These are phyloP conservation scores for Fonsecaea pedrosoi DNA, from an alignment of 2,329 filamentous ascomycete genomes.

Conservation along the genomic window DNA sequence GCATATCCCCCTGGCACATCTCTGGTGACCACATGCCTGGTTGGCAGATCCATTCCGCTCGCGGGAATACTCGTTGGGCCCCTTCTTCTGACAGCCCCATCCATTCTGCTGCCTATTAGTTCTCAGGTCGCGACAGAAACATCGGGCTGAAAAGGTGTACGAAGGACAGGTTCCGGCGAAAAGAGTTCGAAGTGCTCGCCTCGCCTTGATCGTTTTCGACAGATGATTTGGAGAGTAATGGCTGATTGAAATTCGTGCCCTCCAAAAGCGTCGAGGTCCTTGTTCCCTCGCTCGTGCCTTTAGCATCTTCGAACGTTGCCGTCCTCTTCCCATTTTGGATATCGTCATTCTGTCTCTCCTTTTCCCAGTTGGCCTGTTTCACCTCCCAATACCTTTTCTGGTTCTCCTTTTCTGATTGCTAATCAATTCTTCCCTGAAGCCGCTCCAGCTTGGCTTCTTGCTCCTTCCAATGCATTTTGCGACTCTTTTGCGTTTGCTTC, in stretches of 20 bases:
- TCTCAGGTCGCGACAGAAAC: slow-evolving; percentile 5
- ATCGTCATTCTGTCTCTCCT: not conserved
- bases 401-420: slow-evolving; percentile 16
- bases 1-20: not conserved
- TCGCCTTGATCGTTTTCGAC: slow-evolving; percentile 3
- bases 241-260: not conserved
- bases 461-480: not conserved
- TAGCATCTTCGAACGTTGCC: not conserved
- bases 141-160: slow-evolving; percentile 7
- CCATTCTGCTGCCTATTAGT: not conserved
- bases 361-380: slow-evolving; percentile 4
- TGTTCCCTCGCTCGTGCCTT: not conserved
- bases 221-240: not conserved
- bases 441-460: not conserved
- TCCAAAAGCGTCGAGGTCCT: not conserved
- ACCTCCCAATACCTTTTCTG: slow-evolving; percentile 8
- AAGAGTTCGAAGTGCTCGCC: not conserved
- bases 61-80: not conserved
- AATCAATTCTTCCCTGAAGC: slow-evolving; percentile 10
- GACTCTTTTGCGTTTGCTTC: not conserved
- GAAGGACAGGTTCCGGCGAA: not conserved
- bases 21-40: not conserved
- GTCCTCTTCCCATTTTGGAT: not conserved
- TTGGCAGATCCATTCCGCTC: not conserved
- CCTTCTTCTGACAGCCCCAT: no score